Evolutionary conservation across 2,329 filamentous ascomycete species (phyloP).

Genomic region (Paracoccidioides brasiliensis): DNA sequence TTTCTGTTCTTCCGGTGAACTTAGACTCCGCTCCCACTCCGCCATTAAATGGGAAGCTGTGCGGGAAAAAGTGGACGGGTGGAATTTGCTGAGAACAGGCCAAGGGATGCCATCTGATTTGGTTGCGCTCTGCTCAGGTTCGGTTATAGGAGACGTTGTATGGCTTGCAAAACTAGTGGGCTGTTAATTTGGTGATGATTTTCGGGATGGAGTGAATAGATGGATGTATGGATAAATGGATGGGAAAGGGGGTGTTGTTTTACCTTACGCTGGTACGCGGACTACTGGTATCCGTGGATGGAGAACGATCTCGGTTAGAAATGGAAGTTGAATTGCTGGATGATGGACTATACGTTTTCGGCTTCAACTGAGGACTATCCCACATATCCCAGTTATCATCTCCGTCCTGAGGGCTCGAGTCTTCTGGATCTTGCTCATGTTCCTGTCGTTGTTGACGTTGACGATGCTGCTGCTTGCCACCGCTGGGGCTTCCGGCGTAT

Average conservation of each 20-base stretch:
- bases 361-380: slow-evolving; percentile 35
- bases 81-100: slow-evolving; percentile 57
- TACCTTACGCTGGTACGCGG: slow-evolving; percentile 44
- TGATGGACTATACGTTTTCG: slow-evolving; percentile 28
- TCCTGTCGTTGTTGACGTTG: no score
- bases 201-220: no score
- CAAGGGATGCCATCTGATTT: slow-evolving; percentile 42
- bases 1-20: slow-evolving; percentile 23
- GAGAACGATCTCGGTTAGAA: slow-evolving; percentile 35
- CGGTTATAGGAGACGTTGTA: slow-evolving; percentile 18
- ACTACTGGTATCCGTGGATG: slow-evolving; percentile 34
- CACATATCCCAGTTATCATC: slow-evolving; percentile 44
- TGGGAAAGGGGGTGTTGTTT: slow-evolving; percentile 12
- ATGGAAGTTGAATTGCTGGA: slow-evolving; percentile 39
- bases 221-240: background rate
- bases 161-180: slow-evolving; percentile 25
- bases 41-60: slow-evolving; percentile 79
- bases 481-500: slow-evolving; percentile 9
- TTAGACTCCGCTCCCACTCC: slow-evolving; percentile 76
- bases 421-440: slow-evolving; percentile 18
- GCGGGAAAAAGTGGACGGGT: slow-evolving; percentile 63
- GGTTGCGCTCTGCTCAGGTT: slow-evolving; percentile 18
- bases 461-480: slow-evolving; percentile 13
- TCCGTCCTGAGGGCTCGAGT: slow-evolving; percentile 30
- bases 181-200: slow-evolving; percentile 4